Conservation (phyloP, 257 asterid genomes). For the Nicotiana tomentosiformis region DNA sequence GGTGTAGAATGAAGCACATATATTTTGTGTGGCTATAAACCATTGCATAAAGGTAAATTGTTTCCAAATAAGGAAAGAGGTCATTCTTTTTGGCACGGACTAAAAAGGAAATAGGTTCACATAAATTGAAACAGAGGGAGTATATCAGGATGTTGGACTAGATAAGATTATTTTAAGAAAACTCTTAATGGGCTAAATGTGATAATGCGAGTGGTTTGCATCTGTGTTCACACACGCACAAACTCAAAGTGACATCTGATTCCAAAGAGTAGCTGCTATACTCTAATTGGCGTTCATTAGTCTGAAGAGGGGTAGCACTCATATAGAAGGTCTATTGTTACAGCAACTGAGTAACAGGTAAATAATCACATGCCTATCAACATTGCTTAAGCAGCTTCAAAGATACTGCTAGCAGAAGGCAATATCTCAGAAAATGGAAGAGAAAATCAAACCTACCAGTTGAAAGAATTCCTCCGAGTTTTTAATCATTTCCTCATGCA, state of each 20-base stretch:
- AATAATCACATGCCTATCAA: neutral
- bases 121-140: too few species aligned
- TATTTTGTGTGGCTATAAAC: too few species aligned
- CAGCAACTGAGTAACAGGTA: neutral
- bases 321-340: neutral
- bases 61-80: too few species aligned
- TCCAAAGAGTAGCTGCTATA: neutral
- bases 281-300: neutral
- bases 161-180: neutral
- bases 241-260: neutral
- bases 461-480: conserved; percentile 87
- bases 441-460: conserved; percentile 33
- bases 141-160: neutral
- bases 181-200: neutral
- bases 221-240: neutral
- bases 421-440: neutral
- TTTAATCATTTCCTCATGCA: conserved; percentile 93
- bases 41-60: too few species aligned
- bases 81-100: too few species aligned
- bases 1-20: too few species aligned
- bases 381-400: neutral
- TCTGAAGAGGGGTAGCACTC: neutral
- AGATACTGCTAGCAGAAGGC: neutral
- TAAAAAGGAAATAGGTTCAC: too few species aligned
- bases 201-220: neutral